phyloP scores from a whole-genome alignment of 352 stramenopile genomes.

The Phytophthora lateralis region DNA sequence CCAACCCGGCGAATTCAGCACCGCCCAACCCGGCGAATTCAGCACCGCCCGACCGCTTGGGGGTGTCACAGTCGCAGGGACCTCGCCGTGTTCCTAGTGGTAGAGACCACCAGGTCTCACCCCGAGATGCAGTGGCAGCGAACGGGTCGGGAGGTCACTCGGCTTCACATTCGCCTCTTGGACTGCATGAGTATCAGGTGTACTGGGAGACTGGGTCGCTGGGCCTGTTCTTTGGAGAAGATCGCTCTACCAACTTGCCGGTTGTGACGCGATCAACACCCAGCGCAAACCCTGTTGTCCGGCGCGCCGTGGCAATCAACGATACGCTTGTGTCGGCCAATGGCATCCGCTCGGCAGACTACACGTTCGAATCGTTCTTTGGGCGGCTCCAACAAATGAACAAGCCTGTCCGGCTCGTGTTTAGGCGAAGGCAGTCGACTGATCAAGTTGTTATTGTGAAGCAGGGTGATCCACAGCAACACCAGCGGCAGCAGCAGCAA shows the following conservation, averaged over 20 bases:
- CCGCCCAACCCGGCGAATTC: constrained; percentile 8
- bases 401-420: constrained; percentile 82
- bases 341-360: constrained; percentile 66
- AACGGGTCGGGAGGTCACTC: constrained; percentile 8
- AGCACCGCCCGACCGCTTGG: constrained; percentile 16
- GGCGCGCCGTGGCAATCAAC: constrained; percentile 71
- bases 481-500: constrained; percentile 28
- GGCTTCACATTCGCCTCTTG: constrained; percentile 17
- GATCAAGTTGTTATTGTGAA: constrained; percentile 42
- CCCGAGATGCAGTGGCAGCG: constrained; percentile 24
- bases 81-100: constrained; percentile 21
- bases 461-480: constrained; percentile 37
- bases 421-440: constrained; percentile 47
- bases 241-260: constrained; percentile 65
- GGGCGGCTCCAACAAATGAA: constrained; percentile 82
- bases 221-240: constrained; percentile 86
- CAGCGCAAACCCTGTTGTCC: constrained; percentile 70
- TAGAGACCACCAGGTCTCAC: constrained; percentile 49
- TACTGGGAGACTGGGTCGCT: constrained; percentile 82
- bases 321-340: constrained; percentile 86
- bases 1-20: constrained; percentile 9
- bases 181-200: constrained; percentile 66
- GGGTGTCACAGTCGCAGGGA: constrained; percentile 9
- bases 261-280: constrained; percentile 81
- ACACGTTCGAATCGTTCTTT: constrained; percentile 86